These are phyloP conservation scores for Talaromyces nanjingensis DNA, from an alignment of 495 filamentous ascomycete species.

Conservation along the genomic window DNA sequence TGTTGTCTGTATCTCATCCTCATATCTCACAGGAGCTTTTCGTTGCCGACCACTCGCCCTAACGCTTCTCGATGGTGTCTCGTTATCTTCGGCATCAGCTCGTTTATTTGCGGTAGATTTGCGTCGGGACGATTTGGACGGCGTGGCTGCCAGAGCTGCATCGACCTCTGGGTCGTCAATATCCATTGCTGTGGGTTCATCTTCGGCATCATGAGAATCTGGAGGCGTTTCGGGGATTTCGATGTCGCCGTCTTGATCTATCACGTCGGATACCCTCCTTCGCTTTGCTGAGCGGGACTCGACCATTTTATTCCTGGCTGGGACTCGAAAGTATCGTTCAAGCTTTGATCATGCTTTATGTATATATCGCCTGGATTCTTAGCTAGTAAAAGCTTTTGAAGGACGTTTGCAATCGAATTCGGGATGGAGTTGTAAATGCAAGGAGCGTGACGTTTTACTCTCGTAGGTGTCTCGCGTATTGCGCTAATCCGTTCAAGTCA, in stretches of 20 bases:
- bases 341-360: background rate
- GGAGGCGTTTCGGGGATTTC: conserved; percentile 13
- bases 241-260: conserved; percentile 1
- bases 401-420: background rate
- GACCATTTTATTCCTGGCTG: conserved; percentile 20
- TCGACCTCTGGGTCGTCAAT: conserved; percentile 6
- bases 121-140: conserved; percentile 18
- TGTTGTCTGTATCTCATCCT: conserved; percentile 16
- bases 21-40: conserved; percentile 32
- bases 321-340: background rate
- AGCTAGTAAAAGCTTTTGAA: background rate
- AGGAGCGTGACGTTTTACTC: background rate
- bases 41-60: conserved; percentile 36
- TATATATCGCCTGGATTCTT: background rate
- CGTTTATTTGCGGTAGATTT: conserved; percentile 17
- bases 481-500: background rate
- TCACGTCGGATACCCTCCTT: conserved; percentile 14
- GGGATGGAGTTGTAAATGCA: background rate
- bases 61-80: conserved; percentile 22
- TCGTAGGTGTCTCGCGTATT: background rate
- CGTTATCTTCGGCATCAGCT: conserved; percentile 11
- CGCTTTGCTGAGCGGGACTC: conserved; percentile 35
- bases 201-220: conserved; percentile 11
- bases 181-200: conserved; percentile 2
- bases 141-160: conserved; percentile 1